These are phyloP conservation scores for Castanea mollissima DNA, from an alignment of 306 rosid genomes.

Conservation along the genomic window DNA sequence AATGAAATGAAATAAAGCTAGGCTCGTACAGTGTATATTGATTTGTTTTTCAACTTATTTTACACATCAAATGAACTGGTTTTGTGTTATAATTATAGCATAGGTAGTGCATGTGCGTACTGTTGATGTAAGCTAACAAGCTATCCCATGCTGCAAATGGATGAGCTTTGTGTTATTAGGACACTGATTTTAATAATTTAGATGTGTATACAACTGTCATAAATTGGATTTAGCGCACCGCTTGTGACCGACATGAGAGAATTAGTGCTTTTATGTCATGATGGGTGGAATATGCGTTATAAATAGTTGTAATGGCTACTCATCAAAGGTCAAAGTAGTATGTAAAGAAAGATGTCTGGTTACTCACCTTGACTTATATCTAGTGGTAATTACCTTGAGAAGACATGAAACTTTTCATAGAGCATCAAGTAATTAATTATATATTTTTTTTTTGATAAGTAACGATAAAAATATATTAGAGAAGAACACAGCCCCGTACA, in stretches of 20 bases:
- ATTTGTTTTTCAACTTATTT: neutral
- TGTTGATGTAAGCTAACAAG: neutral
- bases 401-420: neutral
- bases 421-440: neutral
- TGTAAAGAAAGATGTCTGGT: neutral
- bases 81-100: neutral
- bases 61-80: neutral
- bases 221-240: neutral
- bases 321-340: neutral
- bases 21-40: too few species aligned
- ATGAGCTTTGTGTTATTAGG: neutral
- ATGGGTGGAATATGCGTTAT: neutral
- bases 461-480: too few species aligned
- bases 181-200: neutral
- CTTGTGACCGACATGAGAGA: neutral
- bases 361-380: neutral
- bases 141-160: neutral
- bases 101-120: neutral
- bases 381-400: neutral
- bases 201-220: neutral
- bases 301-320: neutral
- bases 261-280: neutral
- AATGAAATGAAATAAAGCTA: too few species aligned
- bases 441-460: too few species aligned
- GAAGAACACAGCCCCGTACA: too few species aligned